A percentile compares a stretch with the other conserved stretches of the same genome.
Evolutionary conservation across 805 yeast genomes (phyloP).

Genomic region (Metschnikowia santaceciliae): DNA sequence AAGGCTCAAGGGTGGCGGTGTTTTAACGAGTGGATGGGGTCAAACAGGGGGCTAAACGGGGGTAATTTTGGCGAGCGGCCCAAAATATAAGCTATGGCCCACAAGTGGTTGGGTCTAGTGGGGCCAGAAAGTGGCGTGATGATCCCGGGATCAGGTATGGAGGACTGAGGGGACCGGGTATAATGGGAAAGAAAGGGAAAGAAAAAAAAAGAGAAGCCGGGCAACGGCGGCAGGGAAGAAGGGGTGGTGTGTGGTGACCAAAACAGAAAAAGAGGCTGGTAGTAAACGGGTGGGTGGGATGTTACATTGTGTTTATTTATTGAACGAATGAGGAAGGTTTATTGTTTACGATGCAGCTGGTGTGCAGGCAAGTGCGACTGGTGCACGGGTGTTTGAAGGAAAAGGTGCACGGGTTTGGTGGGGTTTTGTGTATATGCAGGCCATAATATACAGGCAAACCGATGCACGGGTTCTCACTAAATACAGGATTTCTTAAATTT

Average conservation of each 20-base stretch:
- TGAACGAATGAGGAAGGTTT: neutral
- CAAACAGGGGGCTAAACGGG: neutral
- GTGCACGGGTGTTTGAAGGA: neutral
- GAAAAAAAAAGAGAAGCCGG: neutral
- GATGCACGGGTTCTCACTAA: neutral
- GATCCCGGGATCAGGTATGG: neutral
- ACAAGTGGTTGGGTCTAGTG: neutral
- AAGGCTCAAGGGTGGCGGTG: neutral
- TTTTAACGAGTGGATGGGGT: neutral
- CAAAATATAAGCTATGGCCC: neutral
- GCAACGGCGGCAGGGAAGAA: neutral
- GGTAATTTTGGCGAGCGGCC: neutral
- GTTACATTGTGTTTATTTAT: slow-evolving; percentile 2
- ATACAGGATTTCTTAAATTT: no score
- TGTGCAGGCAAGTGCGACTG: neutral
- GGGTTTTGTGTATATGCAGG: neutral
- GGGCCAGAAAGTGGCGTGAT: neutral
- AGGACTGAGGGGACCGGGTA: neutral
- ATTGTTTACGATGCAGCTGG: neutral
- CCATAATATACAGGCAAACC: neutral
- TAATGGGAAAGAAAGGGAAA: neutral
- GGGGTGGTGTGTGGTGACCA: neutral
- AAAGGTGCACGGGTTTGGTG: neutral
- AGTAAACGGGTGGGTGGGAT: neutral
- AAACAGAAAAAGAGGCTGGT: neutral